Evolutionary conservation across 2,329 filamentous ascomycete genomes (phyloP).

Genomic region (Apiospora saccharicola): DNA sequence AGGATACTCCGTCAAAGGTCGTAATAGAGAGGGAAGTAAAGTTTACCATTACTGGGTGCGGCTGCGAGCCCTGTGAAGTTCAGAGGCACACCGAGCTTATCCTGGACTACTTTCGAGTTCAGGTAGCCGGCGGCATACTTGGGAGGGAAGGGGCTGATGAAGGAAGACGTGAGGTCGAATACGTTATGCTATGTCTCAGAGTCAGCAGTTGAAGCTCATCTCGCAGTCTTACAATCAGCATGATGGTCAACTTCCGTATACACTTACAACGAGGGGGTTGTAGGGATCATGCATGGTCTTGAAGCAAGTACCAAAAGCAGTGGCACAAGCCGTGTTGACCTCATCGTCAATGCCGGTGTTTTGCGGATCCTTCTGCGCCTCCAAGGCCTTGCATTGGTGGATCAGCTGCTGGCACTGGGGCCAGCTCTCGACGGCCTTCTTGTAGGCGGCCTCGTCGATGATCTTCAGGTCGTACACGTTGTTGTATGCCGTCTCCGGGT

Average conservation of each 20-base stretch:
- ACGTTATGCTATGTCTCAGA: background rate
- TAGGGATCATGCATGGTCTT: background rate
- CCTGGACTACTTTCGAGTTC: constrained; percentile 61
- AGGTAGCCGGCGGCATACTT: constrained; percentile 61
- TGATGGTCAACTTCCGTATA: background rate
- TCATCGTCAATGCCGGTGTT: background rate
- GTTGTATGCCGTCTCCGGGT: constrained; percentile 64
- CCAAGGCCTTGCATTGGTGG: background rate
- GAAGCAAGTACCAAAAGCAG: background rate
- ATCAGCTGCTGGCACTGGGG: background rate
- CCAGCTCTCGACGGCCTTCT: constrained; percentile 48
- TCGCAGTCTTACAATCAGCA: background rate
- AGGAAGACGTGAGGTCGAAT: constrained; percentile 61
- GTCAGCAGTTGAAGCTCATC: background rate
- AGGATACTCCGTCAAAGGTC: too few relatives aligned
- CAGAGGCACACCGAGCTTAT: constrained; percentile 63
- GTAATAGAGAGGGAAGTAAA: too few relatives aligned
- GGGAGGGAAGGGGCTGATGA: constrained; percentile 56
- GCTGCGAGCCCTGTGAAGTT: constrained; percentile 55
- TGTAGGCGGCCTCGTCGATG: constrained; percentile 57
- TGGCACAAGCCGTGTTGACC: background rate
- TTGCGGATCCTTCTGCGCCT: background rate
- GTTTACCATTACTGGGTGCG: background rate
- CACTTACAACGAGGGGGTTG: background rate
- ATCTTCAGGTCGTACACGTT: constrained; percentile 72